Base-by-base conservation (phyloP, 2,329 filamentous ascomycete species). In the Fusarium keratoplasticum region DNA sequence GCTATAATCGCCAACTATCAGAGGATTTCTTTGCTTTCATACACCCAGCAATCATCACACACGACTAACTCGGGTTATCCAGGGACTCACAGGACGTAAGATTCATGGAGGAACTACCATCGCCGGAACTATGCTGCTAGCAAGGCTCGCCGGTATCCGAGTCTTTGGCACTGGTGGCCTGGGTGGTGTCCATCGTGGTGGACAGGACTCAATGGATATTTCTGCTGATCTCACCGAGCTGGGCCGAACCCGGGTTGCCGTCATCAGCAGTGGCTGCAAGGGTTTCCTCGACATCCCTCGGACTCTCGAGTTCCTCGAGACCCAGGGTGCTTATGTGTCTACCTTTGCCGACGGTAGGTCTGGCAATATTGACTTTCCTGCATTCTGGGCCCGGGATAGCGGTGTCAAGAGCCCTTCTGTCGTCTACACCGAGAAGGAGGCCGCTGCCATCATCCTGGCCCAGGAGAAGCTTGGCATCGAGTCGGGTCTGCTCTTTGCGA, bases 201-300 rank as follows among this genome's bases (percentile, higher is more conserved):
- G 92, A 57, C 93, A 98, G 81, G 89, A 89, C 75, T 94, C 93
- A 9, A 93, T 98, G 91, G 96, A 99, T 81, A 90, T 99, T 71
- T 98, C 96, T 70, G 96, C 96, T 44, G 96, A 99, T 83, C 87
- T 99, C 70, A 98, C 94, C 5, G 96, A 98, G 86, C 89, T 99
- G 60, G 95, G 96, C 18, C 89, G 95, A 67, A 98, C 95, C 9
- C 91, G 94, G 13, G 92, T 99, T 61, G 93, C 95, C 29, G 95
- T 99, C 3, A 87, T 99, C 61, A 94, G 93, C 82, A 95, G 94
- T 74, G 96, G 96, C 16, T 97, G 95, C 85, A 99, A 99, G 85
- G 96, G 96, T 71, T 98, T 99, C 82, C 87, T 99, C 40, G 96
- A 99, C 80, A 95, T 98, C 69, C 91, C 93, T 3, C 89, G 94